These are phyloP conservation scores for Amanita jacksonii DNA, from an alignment of 768 basidiomycete species.

Conservation along the genomic window DNA sequence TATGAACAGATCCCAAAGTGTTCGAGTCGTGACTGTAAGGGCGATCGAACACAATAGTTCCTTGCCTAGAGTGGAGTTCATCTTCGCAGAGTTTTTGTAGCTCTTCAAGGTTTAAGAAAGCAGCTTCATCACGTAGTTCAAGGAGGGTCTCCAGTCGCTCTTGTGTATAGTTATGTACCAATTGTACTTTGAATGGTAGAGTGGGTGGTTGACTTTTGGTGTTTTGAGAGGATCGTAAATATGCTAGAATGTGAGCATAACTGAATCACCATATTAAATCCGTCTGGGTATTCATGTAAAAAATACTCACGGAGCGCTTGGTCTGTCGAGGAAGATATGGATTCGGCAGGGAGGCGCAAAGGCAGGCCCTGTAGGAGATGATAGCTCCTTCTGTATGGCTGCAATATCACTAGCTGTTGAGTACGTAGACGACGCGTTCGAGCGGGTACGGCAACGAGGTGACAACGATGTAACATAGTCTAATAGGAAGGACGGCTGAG, in stretches of 20 bases:
- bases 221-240: constrained; percentile 51
- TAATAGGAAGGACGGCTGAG: constrained; percentile 59
- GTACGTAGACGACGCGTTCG: constrained; percentile 45
- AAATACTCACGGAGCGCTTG: constrained; percentile 64
- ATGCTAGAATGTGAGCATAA: constrained; percentile 61
- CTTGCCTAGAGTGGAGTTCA: constrained; percentile 50
- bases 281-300: too few species aligned
- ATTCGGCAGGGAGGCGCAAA: constrained; percentile 36
- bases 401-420: constrained; percentile 44
- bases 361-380: too few species aligned
- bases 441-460: constrained; percentile 24
- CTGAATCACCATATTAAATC: constrained; percentile 24
- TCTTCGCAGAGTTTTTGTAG: constrained; percentile 58
- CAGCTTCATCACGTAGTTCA: constrained; percentile 73
- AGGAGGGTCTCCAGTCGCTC: constrained; percentile 55
- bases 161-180: constrained; percentile 17
- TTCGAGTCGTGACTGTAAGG: constrained; percentile 21
- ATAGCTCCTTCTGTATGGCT: constrained; percentile 53
- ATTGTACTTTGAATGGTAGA: constrained; percentile 2
- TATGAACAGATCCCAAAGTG: constrained; percentile 30
- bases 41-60: constrained; percentile 32
- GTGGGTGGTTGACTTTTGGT: constrained; percentile 4
- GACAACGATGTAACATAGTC: constrained; percentile 41
- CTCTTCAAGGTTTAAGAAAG: constrained; percentile 58
- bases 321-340: constrained; percentile 72